Base-by-base conservation (phyloP, 495 filamentous ascomycete genomes). In the Talaromyces adpressus region DNA sequence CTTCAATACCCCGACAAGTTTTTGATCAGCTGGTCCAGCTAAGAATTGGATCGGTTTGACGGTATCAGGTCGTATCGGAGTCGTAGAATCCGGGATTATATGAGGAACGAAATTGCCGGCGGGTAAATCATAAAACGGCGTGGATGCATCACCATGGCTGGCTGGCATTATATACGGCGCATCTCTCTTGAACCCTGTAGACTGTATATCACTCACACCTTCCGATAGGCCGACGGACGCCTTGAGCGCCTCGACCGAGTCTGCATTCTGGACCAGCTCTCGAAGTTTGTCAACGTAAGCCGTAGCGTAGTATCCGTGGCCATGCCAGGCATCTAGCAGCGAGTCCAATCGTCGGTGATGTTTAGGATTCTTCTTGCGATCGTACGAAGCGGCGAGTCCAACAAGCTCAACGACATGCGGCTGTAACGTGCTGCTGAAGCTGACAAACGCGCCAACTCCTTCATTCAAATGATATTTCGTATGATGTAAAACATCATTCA, bases 401-500 rank as follows among this genome's bases (percentile, higher is more conserved):
- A 95, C 67, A 41, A 97, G 73, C 14, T 83, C 79, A 18, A 82
- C 78, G 7, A 96, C 75, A 65, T 78, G 73, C 27, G 81, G 79
- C 68, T 90, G 84, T 32, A 93, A 61, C 62, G 83, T 84, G 39
- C 76, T 75, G 60, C 81, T 85, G 56, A 94, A 79, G 41, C 75
- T 77, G 54, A 79, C 74, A 65, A 86, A 77, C 36, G 71, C 68
- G 29, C 70, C 73, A 0, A 70, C 70, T 30, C 72, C 73, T 30
- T 75, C 72, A 62, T 62, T 53, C 57, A 71, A 39, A 57, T 90
- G 87, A 69, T 84, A 82, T 68, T 88, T 88, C 63, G 83, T 82
- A 69, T 95, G 89, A 71, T 93, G 86, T n/a, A 97, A 79, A 16
- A 92, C 69, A 76, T 97, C 92, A 72, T 89, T 91, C 57, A 95